These are phyloP conservation scores for Mycosphaerella sp. DNA, from an alignment of 2,329 filamentous ascomycete species.

Conservation along the genomic window DNA sequence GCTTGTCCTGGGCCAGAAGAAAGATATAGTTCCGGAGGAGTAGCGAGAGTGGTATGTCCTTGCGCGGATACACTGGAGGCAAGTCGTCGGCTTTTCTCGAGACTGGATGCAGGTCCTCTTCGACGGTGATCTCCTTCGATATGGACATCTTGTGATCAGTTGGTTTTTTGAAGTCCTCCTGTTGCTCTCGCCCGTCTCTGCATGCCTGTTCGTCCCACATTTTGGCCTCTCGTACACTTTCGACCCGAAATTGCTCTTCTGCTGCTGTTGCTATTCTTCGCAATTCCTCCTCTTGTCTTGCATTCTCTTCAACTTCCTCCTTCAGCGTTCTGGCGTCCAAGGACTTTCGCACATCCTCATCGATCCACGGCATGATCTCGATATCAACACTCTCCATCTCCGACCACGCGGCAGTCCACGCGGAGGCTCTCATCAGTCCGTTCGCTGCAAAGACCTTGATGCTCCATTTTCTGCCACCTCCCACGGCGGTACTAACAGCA, in stretches of 20 bases:
- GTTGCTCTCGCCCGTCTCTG: neutral
- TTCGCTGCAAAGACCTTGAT: constrained; percentile 93
- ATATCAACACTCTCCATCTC: constrained; percentile 99
- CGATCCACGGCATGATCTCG: constrained; percentile 72
- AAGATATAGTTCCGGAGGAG: constrained; percentile 50
- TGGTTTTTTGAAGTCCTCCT: neutral
- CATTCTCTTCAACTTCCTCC: constrained; percentile 25
- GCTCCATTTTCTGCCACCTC: constrained; percentile 55
- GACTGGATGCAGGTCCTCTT: neutral
- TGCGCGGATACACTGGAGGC: constrained; percentile 28
- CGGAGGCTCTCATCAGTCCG: constrained; percentile 82
- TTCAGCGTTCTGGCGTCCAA: constrained; percentile 47
- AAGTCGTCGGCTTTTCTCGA: constrained; percentile 14
- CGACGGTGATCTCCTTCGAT: neutral
- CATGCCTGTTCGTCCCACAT: neutral
- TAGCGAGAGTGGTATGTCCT: constrained; percentile 47
- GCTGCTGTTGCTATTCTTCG: constrained; percentile 19
- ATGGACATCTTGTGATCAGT: too few relatives aligned
- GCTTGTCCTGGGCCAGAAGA: constrained; percentile 47
- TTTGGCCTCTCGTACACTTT: neutral
- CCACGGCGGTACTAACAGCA: constrained; percentile 32
- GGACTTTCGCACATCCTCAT: constrained; percentile 52
- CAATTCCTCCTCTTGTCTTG: constrained; percentile 27
- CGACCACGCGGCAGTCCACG: constrained; percentile 89
- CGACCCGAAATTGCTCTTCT: constrained; percentile 19